Evolutionary conservation across 2,329 filamentous ascomycete genomes (phyloP).

Genomic region (Phyllachora maydis): DNA sequence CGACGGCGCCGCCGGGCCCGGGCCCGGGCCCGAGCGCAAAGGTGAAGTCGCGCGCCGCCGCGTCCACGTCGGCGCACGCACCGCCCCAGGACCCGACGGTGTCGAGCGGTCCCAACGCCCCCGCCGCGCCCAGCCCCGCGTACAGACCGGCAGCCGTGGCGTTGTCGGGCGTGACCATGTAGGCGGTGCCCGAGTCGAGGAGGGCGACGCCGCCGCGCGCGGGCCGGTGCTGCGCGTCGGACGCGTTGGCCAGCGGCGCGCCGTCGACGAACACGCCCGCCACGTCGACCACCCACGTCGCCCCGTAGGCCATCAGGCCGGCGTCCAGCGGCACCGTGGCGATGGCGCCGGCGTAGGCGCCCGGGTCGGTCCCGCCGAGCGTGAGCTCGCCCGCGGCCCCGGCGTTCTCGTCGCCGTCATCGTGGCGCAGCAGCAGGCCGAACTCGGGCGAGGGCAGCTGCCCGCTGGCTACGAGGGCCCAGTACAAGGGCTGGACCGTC

Average conservation of each 20-base stretch:
- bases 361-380: slow-evolving; percentile 11
- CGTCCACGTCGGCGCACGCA: slow-evolving; percentile 10
- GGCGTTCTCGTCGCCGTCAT: slow-evolving; percentile 3
- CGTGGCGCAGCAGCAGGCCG: slow-evolving; percentile 9
- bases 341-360: slow-evolving; percentile 10
- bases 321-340: slow-evolving; percentile 7
- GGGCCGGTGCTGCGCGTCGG: slow-evolving; percentile 1
- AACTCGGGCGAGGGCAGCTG: slow-evolving; percentile 9
- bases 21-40: slow-evolving; percentile 11
- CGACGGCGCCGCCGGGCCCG: slow-evolving; percentile 1
- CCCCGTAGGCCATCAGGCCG: slow-evolving; percentile 3
- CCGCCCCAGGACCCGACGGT: slow-evolving; percentile 13
- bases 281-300: slow-evolving; percentile 9
- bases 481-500: no score
- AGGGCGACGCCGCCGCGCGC: slow-evolving; percentile 6
- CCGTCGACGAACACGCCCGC: slow-evolving; percentile 8
- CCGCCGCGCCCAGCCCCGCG: slow-evolving; percentile 10
- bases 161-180: slow-evolving; percentile 11
- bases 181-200: slow-evolving; percentile 12
- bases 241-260: slow-evolving; percentile 4
- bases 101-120: slow-evolving; percentile 10
- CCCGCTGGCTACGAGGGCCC: slow-evolving; percentile 9
- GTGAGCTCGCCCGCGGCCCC: slow-evolving; percentile 12
- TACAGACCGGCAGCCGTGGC: slow-evolving; percentile 10
- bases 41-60: slow-evolving; percentile 9